These are phyloP conservation scores for Epipyxis sp. DNA, from an alignment of 108 stramenopile genomes.

Conservation along the genomic window DNA sequence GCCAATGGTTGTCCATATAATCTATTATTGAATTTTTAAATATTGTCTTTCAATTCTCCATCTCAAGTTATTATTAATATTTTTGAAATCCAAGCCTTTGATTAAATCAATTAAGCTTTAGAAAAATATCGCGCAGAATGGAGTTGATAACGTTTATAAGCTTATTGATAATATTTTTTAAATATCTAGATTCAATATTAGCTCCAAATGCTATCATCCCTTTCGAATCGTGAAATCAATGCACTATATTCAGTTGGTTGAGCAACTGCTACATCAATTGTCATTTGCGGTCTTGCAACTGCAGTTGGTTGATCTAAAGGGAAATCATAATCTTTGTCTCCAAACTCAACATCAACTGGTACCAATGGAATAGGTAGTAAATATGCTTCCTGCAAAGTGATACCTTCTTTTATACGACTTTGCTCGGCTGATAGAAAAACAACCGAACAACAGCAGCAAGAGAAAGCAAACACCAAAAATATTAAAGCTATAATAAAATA, in stretches of 20 bases:
- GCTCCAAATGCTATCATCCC: no score
- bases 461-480: neutral
- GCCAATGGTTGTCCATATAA: no score
- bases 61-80: no score
- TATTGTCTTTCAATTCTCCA: no score
- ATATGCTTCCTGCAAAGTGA: neutral
- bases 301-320: neutral
- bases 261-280: neutral
- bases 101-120: no score
- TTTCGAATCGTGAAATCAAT: neutral
- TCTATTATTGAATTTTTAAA: no score
- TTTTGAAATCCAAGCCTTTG: no score
- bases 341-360: neutral
- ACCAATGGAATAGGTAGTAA: neutral
- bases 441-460: neutral
- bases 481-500: neutral
- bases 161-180: no score
- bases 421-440: neutral
- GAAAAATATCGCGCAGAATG: no score
- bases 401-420: slow-evolving; percentile 1
- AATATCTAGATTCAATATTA: no score
- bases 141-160: no score
- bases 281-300: neutral
- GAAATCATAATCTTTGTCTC: neutral
- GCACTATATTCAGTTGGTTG: neutral